Percentiles rank a stretch among this genome's conserved stretches.
These are phyloP conservation scores for Salvia rosmarinus DNA, from an alignment of 257 asterid genomes.

Conservation along the genomic window DNA sequence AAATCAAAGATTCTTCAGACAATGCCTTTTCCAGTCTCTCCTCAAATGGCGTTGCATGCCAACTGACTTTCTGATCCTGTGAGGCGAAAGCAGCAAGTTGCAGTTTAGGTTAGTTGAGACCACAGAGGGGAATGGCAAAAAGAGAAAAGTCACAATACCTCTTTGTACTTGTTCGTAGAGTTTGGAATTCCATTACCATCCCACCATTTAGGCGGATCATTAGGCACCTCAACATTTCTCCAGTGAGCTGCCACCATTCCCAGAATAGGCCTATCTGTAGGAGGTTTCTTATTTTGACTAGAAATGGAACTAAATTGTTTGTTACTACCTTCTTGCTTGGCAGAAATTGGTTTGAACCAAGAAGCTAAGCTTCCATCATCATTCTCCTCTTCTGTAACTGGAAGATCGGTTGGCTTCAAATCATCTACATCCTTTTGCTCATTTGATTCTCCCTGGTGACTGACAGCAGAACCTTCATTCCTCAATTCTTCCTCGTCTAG, in stretches of 20 bases:
- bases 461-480: constrained; percentile 44
- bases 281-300: constrained; percentile 45
- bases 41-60: constrained; percentile 96
- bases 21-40: constrained; percentile 96
- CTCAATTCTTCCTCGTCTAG: constrained; percentile 40
- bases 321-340: constrained; percentile 38
- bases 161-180: constrained; percentile 92
- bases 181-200: constrained; percentile 95
- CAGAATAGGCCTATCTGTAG: constrained; percentile 82
- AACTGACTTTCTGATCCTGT: constrained; percentile 85
- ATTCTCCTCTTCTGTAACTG: constrained; percentile 43
- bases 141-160: constrained; percentile 46
- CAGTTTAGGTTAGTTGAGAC: background rate
- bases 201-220: constrained; percentile 76
- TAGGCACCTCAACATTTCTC: constrained; percentile 69
- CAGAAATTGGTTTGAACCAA: constrained; percentile 61
- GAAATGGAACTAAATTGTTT: constrained; percentile 31
- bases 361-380: constrained; percentile 58
- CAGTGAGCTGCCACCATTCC: constrained; percentile 96
- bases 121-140: background rate
- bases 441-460: constrained; percentile 33
- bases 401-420: constrained; percentile 37
- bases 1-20: constrained; percentile 69
- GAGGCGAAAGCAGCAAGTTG: constrained; percentile 16
- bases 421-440: constrained; percentile 35